Evolutionary conservation across 2,329 filamentous ascomycete species (phyloP).

Genomic region (Colletotrichum echinochloae): DNA sequence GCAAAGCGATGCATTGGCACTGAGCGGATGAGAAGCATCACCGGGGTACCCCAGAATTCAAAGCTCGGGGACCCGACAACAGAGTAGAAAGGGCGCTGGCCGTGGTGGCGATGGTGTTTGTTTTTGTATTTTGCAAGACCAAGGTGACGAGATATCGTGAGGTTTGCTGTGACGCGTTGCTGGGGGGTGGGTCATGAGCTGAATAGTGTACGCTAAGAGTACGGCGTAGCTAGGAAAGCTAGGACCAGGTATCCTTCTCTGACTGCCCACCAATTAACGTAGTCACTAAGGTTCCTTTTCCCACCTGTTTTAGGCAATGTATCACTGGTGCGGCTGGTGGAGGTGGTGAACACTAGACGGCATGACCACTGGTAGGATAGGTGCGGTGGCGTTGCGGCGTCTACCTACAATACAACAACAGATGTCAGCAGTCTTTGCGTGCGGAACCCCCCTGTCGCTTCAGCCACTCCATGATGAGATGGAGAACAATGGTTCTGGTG

Average conservation of each 20-base stretch:
- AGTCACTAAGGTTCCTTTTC: not conserved
- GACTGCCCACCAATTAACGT: not conserved
- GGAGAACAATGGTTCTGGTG: slow-evolving; percentile 12
- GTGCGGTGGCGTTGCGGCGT: not conserved
- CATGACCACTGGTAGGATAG: not conserved
- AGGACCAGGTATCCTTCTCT: slow-evolving; percentile 19
- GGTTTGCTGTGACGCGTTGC: slow-evolving; percentile 13
- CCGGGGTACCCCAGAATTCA: not conserved
- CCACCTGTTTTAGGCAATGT: slow-evolving; percentile 7
- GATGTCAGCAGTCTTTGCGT: not conserved
- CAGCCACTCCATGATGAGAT: slow-evolving; percentile 27
- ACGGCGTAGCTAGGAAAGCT: slow-evolving; percentile 22
- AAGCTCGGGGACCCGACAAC: not conserved
- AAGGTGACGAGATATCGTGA: slow-evolving; percentile 17
- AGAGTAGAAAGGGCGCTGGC: not conserved
- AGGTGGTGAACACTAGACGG: not conserved
- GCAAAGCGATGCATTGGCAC: not conserved
- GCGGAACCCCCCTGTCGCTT: not conserved
- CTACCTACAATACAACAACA: not conserved
- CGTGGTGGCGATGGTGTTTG: not conserved
- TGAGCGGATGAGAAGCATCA: not conserved
- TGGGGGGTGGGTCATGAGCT: slow-evolving; percentile 14
- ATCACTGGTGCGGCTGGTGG: not conserved
- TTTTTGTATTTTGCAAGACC: not conserved
- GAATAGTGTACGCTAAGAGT: not conserved